These are phyloP conservation scores for Paraconiothyrium sp. DNA, from an alignment of 2,329 filamentous ascomycete genomes.

Conservation along the genomic window DNA sequence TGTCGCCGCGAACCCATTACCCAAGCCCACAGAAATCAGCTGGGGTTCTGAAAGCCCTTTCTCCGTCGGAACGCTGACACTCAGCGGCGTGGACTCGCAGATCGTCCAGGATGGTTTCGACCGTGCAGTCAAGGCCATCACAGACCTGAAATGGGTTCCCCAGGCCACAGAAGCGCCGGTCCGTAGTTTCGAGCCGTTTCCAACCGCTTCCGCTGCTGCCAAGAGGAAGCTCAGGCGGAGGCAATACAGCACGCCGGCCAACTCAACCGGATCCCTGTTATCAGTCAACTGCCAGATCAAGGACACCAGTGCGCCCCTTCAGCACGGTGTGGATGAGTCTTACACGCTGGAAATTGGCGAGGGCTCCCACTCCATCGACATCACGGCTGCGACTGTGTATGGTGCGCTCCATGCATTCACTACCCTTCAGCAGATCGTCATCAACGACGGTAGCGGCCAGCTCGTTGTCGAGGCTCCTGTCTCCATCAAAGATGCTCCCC, in stretches of 20 bases:
- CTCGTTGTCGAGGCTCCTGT: constrained; percentile 65
- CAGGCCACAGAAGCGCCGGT: constrained; percentile 63
- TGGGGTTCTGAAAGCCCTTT: constrained; percentile 64
- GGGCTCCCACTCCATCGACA: constrained; percentile 53
- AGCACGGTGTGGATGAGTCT: constrained; percentile 67
- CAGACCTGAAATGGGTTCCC: constrained; percentile 63
- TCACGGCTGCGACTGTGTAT: constrained; percentile 62
- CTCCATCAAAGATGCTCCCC: constrained; percentile 59
- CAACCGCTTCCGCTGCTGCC: constrained; percentile 47
- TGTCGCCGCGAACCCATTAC: constrained; percentile 64
- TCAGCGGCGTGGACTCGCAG: constrained; percentile 50
- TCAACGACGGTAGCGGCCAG: constrained; percentile 56
- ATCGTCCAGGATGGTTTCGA: constrained; percentile 59
- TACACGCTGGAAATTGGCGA: constrained; percentile 59
- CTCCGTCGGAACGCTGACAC: constrained; percentile 50
- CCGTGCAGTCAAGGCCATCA: constrained; percentile 60
- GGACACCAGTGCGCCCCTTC: constrained; percentile 58
- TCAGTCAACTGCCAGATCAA: constrained; percentile 58
- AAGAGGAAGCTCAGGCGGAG: constrained; percentile 31
- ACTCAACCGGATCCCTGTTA: constrained; percentile 48
- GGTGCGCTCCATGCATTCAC: constrained; percentile 66
- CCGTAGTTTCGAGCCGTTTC: constrained; percentile 61
- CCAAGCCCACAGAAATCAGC: constrained; percentile 62
- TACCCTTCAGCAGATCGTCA: constrained; percentile 66
- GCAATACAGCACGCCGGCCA: constrained; percentile 31